Conservation (phyloP, 192 early-diverging fungal genomes). For the Coemansia interrupta region DNA sequence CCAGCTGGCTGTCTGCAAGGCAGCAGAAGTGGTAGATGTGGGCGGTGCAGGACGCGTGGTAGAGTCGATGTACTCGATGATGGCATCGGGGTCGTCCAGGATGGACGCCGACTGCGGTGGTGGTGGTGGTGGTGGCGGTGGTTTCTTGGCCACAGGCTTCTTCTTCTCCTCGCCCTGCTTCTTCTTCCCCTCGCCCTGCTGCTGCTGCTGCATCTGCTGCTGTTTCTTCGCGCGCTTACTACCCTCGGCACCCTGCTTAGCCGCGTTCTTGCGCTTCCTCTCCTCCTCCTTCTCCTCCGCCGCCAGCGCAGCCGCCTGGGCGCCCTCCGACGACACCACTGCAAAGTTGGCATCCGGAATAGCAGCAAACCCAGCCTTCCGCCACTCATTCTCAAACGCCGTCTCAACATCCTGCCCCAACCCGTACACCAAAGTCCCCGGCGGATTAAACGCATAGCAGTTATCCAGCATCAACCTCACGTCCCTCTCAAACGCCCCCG, state of each 20-base stretch:
- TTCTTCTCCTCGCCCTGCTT: conserved; percentile 6
- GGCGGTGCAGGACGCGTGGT: conserved; percentile 4
- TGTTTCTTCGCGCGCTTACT: not conserved
- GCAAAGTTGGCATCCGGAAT: too few relatives aligned
- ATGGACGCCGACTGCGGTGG: too few relatives aligned
- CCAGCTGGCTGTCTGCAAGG: conserved; percentile 28
- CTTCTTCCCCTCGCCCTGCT: not conserved
- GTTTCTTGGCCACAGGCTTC: too few relatives aligned
- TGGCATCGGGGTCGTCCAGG: conserved; percentile 30
- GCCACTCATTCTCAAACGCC: conserved; percentile 56
- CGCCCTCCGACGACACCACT: not conserved
- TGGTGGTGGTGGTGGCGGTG: not conserved
- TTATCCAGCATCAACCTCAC: conserved; percentile 62
- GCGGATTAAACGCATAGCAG: conserved; percentile 71
- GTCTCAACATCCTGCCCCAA: conserved; percentile 59
- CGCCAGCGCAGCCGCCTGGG: not conserved
- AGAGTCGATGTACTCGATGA: conserved; percentile 13
- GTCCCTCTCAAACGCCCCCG: conserved; percentile 52
- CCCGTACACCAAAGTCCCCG: conserved; percentile 60
- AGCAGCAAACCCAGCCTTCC: conserved; percentile 6
- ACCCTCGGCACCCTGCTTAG: not conserved
- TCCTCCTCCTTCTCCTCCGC: too few relatives aligned
- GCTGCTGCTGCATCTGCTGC: not conserved
- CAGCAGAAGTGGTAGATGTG: not conserved
- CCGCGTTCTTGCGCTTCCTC: not conserved